Evolutionary conservation across 2,329 filamentous ascomycete genomes (phyloP).

Genomic region (Fusarium sp.): DNA sequence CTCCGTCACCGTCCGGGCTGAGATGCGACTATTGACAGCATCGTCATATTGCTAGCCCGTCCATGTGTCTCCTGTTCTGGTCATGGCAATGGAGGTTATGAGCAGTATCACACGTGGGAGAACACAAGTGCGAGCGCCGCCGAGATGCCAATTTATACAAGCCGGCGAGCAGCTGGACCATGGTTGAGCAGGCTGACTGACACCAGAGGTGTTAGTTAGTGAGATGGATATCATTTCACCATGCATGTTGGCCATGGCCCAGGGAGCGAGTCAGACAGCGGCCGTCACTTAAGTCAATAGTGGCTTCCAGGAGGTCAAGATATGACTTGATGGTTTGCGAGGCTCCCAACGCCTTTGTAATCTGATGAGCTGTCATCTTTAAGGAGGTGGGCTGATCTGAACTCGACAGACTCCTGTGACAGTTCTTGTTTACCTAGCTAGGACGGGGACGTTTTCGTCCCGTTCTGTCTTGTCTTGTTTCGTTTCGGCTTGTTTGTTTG

Average conservation of each 20-base stretch:
- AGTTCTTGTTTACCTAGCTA: constrained; percentile 9
- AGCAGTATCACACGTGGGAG: not conserved
- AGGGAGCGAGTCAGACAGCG: constrained; percentile 25
- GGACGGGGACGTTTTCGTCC: constrained; percentile 31
- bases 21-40: constrained; percentile 44
- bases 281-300: constrained; percentile 5
- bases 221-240: not conserved
- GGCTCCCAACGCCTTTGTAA: constrained; percentile 16
- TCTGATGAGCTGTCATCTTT: constrained; percentile 24
- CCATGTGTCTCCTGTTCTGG: constrained; percentile 18
- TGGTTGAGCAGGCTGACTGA: not conserved
- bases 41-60: constrained; percentile 30
- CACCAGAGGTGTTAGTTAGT: not conserved
- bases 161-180: too few relatives aligned
- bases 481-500: constrained; percentile 25
- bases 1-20: constrained; percentile 41
- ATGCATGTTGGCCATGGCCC: not conserved
- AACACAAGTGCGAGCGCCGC: too few relatives aligned
- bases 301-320: constrained; percentile 5
- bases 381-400: constrained; percentile 32
- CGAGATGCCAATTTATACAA: not conserved
- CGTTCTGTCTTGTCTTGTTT: constrained; percentile 36
- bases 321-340: constrained; percentile 7
- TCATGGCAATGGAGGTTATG: not conserved
- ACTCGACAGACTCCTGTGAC: constrained; percentile 23